Evolutionary conservation across 2,329 filamentous ascomycete genomes (phyloP).

Genomic region (Aureobasidium sp.): DNA sequence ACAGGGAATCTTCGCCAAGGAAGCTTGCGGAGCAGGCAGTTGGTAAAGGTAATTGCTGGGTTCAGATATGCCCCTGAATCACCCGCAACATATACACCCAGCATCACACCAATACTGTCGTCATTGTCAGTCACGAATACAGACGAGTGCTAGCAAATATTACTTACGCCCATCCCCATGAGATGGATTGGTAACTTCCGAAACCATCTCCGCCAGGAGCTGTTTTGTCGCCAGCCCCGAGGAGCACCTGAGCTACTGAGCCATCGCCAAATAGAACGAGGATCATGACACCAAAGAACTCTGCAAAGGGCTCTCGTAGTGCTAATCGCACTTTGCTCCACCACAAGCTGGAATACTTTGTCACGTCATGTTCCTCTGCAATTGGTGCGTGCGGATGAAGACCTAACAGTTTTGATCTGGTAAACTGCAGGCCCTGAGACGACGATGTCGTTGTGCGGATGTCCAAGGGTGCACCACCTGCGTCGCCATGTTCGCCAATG

Average conservation of each 20-base stretch:
- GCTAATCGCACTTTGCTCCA: slow-evolving; percentile 33
- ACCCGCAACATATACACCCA: slow-evolving; percentile 55
- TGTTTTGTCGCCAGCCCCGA: slow-evolving; percentile 31
- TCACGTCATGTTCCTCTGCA: slow-evolving; percentile 35
- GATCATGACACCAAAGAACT: slow-evolving; percentile 38
- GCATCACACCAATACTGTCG: slow-evolving; percentile 29
- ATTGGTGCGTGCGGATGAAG: slow-evolving; percentile 37
- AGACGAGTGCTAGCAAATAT: too few relatives aligned
- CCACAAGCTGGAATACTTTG: slow-evolving; percentile 29
- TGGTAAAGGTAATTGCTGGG: slow-evolving; percentile 63
- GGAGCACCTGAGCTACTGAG: slow-evolving; percentile 37
- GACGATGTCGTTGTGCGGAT: not conserved
- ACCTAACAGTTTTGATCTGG: slow-evolving; percentile 24
- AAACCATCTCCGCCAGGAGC: slow-evolving; percentile 39
- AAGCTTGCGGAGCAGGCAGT: slow-evolving; percentile 61
- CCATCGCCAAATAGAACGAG: slow-evolving; percentile 41
- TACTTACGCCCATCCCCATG: slow-evolving; percentile 33
- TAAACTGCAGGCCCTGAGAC: slow-evolving; percentile 14
- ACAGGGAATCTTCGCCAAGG: slow-evolving; percentile 64
- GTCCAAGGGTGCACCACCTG: slow-evolving; percentile 2
- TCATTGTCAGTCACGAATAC: too few relatives aligned
- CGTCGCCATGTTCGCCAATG: not conserved
- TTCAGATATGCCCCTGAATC: slow-evolving; percentile 61
- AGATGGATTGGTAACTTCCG: slow-evolving; percentile 37
- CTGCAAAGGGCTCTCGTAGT: slow-evolving; percentile 38